These are phyloP conservation scores for Phlegmacium glaucopus DNA, from an alignment of 768 basidiomycete species.

Conservation along the genomic window DNA sequence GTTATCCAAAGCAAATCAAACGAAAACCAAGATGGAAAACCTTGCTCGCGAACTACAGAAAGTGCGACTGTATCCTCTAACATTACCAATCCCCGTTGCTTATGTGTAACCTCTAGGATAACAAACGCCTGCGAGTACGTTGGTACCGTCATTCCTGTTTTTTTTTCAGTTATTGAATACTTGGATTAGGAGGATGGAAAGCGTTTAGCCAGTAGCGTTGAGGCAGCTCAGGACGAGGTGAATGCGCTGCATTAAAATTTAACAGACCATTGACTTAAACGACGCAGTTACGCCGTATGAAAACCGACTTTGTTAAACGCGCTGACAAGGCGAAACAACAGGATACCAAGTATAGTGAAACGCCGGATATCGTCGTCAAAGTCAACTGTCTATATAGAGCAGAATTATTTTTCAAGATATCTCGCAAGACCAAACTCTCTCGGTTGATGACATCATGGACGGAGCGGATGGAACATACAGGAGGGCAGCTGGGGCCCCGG, in stretches of 20 bases:
- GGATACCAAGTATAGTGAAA: slow-evolving; percentile 78
- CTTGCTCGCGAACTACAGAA: slow-evolving; percentile 87
- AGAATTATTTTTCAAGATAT: slow-evolving; percentile 91
- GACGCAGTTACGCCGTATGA: slow-evolving; percentile 71
- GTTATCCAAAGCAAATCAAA: slow-evolving; percentile 83
- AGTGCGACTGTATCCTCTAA: slow-evolving; percentile 38
- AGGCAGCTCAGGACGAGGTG: slow-evolving; percentile 85
- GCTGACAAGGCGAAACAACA: slow-evolving; percentile 76
- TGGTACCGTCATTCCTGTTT: not conserved
- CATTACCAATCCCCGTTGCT: slow-evolving; percentile 10
- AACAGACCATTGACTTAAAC: slow-evolving; percentile 5
- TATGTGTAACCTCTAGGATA: slow-evolving; percentile 53
- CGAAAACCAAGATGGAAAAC: slow-evolving; percentile 88
- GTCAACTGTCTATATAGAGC: slow-evolving; percentile 87
- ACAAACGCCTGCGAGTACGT: slow-evolving; percentile 80
- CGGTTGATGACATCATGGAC: slow-evolving; percentile 87
- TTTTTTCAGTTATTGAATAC: slow-evolving; percentile 14
- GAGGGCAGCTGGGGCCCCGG: slow-evolving; percentile 38
- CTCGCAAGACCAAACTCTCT: slow-evolving; percentile 83
- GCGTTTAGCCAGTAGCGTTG: slow-evolving; percentile 73
- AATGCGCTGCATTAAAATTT: slow-evolving; percentile 5
- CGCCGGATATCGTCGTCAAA: slow-evolving; percentile 88
- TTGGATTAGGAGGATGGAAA: slow-evolving; percentile 75
- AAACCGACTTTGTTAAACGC: slow-evolving; percentile 76
- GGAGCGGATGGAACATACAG: slow-evolving; percentile 74